Evolutionary conservation across 108 stramenopile species (phyloP), one percentile per base, ranked within the genome.

Genomic region (Discostella stelligeroides): DNA sequence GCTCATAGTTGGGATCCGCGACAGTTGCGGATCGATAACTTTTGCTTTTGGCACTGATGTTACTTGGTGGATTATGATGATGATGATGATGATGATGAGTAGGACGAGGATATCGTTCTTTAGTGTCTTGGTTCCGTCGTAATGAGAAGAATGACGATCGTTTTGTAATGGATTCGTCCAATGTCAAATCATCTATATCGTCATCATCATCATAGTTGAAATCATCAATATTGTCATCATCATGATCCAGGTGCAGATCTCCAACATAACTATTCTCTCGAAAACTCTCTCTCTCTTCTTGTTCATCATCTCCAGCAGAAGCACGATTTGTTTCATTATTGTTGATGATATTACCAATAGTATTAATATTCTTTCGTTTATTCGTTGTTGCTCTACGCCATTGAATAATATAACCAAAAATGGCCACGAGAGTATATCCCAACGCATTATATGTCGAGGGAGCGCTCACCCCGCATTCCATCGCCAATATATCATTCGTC

Each of bases 361-460:
- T 34, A 34, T 34, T 34, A 34, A 5, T 34, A 6, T 5, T 28
- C 23, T 50, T 56, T 21, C 38, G 38, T 20, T 42, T 39, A 42
- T 69, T 70, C 45, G 70, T 27, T 27, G 59, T 21, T n/a, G 50
- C 53, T 47, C 48, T 51, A 38, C 41, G 53, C 51, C 78, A 38
- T 13, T 57, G 51, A 20, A 84, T 38, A 20, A 84, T 38, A 14
- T 25, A 48, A 1, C 83, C 55, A 59, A 65, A 46, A n/a, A 82
- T 15, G 17, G 65, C 50, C 14, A 89, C 54, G 8, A 85, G 29
- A 24, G 80, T 60, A 29, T 89, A 89, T 0, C 63, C 79, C 24
- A 77, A 65, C 10, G 70, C 56, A 46, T 86, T 86, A 13, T 85
- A 79, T 50, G 88, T 87, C 20, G 76, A 76, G 3, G 92, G 89